A percentile compares a stretch with the other conserved stretches of the same genome.
phyloP scores from a whole-genome alignment of 768 basidiomycete species.

The Lactarius psammicola region DNA sequence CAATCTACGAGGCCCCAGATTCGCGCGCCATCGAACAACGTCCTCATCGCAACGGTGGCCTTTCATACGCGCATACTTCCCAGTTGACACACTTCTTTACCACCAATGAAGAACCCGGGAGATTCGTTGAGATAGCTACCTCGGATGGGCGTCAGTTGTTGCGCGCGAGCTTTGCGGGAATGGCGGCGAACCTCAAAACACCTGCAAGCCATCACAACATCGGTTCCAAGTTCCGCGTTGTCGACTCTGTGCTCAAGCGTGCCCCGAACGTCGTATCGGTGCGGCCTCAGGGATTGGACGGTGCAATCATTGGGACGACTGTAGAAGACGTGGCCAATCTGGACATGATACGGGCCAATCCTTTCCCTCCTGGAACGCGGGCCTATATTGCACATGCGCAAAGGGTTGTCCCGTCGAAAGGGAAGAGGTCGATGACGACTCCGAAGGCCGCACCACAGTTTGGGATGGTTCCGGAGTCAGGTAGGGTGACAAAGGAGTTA shows the following conservation, averaged over 20 bases:
- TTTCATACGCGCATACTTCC: slow-evolving; percentile 57
- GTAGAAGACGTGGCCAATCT: slow-evolving; percentile 35
- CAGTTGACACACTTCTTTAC: slow-evolving; percentile 52
- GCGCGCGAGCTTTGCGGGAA: slow-evolving; percentile 48
- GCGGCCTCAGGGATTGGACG: slow-evolving; percentile 40
- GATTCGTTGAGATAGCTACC: slow-evolving; percentile 37
- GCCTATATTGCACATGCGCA: slow-evolving; percentile 42
- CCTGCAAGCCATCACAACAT: slow-evolving; percentile 19
- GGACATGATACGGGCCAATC: slow-evolving; percentile 43
- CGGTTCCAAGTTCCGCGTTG: slow-evolving; percentile 36
- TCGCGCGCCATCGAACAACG: slow-evolving; percentile 53
- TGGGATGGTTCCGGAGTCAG: background rate
- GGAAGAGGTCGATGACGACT: slow-evolving; percentile 10
- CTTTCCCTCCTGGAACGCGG: slow-evolving; percentile 48
- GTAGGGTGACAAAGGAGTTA: slow-evolving; percentile 6
- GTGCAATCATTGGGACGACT: slow-evolving; percentile 36
- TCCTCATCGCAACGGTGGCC: slow-evolving; percentile 62
- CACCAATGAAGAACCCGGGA: slow-evolving; percentile 55
- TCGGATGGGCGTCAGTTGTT: slow-evolving; percentile 14
- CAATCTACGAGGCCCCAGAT: slow-evolving; percentile 29
- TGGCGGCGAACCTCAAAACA: slow-evolving; percentile 35
- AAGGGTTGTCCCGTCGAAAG: background rate
- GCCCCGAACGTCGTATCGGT: slow-evolving; percentile 38
- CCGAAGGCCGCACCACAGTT: background rate
- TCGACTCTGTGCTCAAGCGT: slow-evolving; percentile 32